Percentiles rank a stretch among this genome's conserved stretches.
phyloP scores from a whole-genome alignment of 2,329 filamentous ascomycete species.

The Penicillium sp. region DNA sequence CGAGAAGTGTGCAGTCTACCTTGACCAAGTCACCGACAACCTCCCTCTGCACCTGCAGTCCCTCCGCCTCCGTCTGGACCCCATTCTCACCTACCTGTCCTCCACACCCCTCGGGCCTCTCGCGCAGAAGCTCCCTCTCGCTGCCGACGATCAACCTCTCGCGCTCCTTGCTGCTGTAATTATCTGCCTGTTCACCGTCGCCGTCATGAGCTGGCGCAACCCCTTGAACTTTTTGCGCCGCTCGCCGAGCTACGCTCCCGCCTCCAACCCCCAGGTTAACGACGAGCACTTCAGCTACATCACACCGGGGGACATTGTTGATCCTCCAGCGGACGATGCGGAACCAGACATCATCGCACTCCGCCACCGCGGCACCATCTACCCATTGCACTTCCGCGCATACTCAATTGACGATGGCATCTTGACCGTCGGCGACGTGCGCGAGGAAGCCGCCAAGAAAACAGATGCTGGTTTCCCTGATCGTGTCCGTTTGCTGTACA shows the following conservation, averaged over 20 bases:
- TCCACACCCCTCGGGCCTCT: slow-evolving; percentile 25
- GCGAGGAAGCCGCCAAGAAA: slow-evolving; percentile 41
- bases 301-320: slow-evolving; percentile 37
- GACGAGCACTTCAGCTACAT: slow-evolving; percentile 44
- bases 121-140: slow-evolving; percentile 24
- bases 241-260: slow-evolving; percentile 30
- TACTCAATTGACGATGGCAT: slow-evolving; percentile 50
- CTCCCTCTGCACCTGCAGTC: slow-evolving; percentile 35
- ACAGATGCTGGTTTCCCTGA: slow-evolving; percentile 38
- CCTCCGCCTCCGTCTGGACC: slow-evolving; percentile 33
- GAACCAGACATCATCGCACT: slow-evolving; percentile 48
- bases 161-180: slow-evolving; percentile 30
- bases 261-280: slow-evolving; percentile 36
- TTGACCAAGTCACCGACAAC: slow-evolving; percentile 36
- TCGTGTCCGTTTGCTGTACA: slow-evolving; percentile 49
- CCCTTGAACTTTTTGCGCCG: slow-evolving; percentile 36
- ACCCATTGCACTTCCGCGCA: slow-evolving; percentile 47
- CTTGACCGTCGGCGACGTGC: slow-evolving; percentile 44
- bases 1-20: slow-evolving; percentile 43
- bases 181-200: slow-evolving; percentile 29
- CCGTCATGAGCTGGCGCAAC: slow-evolving; percentile 40
- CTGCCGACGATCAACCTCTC: slow-evolving; percentile 21
- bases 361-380: slow-evolving; percentile 43
- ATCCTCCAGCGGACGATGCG: slow-evolving; percentile 31
- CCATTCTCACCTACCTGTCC: slow-evolving; percentile 25